Evolutionary conservation across 2,329 filamentous ascomycete species (phyloP), one percentile per base, ranked within the genome.

Genomic region (Bipolaris oryzae): DNA sequence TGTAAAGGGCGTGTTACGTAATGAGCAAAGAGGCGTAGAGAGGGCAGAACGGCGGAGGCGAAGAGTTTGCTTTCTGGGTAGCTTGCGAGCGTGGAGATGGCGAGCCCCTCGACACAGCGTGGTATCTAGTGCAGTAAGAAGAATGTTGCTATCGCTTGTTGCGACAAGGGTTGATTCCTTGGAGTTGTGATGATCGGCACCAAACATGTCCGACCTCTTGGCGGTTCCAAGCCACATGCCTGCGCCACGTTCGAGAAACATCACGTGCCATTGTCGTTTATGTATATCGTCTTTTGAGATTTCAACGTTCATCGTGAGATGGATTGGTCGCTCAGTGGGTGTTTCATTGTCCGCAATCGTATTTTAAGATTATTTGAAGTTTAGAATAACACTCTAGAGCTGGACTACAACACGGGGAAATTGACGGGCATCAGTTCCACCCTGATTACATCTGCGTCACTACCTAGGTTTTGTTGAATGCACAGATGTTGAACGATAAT

Each of bases 1-100:
- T 68, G 69, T 51, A 57, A 43, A 31, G 21, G 44, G 48, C n/a
- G 51, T 44, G 44, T 35, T 38, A 18, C 34, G 33, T 15, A 28
- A 20, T 7, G 45, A 25, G 34, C 5, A 15, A 38, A 33, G n/a
- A 21, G 16, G 7, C 21, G n/a, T 38, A 10, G 34, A 18, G 45
- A 18, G 15, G 37, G 10, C 15, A 23, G 34, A 20, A 21, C 15
- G n/a, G 45, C 7, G 45, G 23, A 18, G 13, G 45, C 23, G 15
- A 18, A 16, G 34, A 1, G 10, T 7, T 9, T 28, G 11, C 15
- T 25, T 15, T 48, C 15, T 15, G 34, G 5, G 13, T 38, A 25
- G 34, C 15, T 38, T 38, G 9, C 34, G 10, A 25, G 7, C 4
- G 7, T 37, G 33, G 31, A 11, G 15, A 25, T 7, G 21, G 34